Conservation (phyloP, 768 basidiomycete genomes). For the Boletus subparvulus region DNA sequence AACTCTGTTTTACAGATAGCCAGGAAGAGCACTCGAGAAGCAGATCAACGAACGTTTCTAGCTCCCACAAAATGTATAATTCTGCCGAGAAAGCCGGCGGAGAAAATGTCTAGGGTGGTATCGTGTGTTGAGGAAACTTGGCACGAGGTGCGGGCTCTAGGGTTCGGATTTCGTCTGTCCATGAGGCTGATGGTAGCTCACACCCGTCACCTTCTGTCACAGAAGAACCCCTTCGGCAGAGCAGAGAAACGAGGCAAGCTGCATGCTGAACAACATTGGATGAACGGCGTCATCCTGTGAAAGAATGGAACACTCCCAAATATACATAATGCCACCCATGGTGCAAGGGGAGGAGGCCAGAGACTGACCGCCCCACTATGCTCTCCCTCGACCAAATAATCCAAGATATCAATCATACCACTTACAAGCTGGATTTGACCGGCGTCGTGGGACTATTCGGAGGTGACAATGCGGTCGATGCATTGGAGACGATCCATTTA, state of each 20-base stretch:
- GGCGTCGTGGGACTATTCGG: conserved; percentile 36
- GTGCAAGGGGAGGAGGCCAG: neutral
- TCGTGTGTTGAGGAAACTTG: neutral
- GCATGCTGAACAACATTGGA: neutral
- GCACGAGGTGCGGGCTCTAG: neutral
- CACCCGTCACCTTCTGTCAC: neutral
- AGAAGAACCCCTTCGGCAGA: neutral
- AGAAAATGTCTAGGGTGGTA: no score
- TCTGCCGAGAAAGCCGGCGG: neutral
- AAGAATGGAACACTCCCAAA: neutral
- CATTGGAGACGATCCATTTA: conserved; percentile 34
- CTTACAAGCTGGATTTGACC: conserved; percentile 24
- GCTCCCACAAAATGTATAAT: neutral
- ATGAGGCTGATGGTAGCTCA: neutral
- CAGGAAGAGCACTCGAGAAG: neutral
- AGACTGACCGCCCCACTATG: conserved; percentile 3
- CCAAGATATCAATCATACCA: conserved; percentile 7
- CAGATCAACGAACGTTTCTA: neutral
- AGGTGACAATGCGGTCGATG: conserved; percentile 32
- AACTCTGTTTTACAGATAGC: neutral
- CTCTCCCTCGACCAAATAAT: conserved; percentile 12
- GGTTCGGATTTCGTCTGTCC: neutral
- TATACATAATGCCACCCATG: conserved; percentile 19
- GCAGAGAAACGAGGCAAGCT: neutral
- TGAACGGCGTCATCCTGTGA: neutral